Conservation (phyloP, 495 filamentous ascomycete species). For the Penicillium paradoxum region DNA sequence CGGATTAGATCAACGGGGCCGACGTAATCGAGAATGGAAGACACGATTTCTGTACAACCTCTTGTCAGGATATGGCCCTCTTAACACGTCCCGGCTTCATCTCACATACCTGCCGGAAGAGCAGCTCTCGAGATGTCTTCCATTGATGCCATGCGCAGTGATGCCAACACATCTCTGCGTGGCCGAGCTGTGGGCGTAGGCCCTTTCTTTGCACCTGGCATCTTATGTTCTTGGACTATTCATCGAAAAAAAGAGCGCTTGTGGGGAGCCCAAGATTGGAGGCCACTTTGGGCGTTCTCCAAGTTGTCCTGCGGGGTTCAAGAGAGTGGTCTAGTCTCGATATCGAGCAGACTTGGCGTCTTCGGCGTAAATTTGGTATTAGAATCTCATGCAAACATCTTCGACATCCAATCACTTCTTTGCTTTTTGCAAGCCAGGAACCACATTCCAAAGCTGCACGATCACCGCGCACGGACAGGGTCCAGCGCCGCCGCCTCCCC, state of each 20-base stretch:
- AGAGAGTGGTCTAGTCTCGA: not conserved
- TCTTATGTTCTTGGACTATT: constrained; percentile 31
- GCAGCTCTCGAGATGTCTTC: constrained; percentile 70
- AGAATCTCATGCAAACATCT: not conserved
- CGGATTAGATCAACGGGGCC: constrained; percentile 76
- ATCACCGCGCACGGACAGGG: constrained; percentile 3
- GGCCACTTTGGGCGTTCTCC: not conserved
- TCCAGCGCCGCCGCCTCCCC: constrained; percentile 4
- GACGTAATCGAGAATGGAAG: constrained; percentile 82
- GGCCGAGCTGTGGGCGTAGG: constrained; percentile 43
- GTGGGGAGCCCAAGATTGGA: constrained; percentile 2
- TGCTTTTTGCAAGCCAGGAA: not conserved
- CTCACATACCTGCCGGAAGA: constrained; percentile 67
- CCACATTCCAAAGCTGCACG: constrained; percentile 3
- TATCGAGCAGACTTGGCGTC: not conserved
- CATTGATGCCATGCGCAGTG: constrained; percentile 67
- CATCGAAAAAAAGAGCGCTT: constrained; percentile 24
- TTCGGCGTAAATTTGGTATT: not conserved
- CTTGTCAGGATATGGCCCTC: constrained; percentile 14
- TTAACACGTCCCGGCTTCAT: not conserved
- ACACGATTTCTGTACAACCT: constrained; percentile 66
- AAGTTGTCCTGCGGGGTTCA: constrained; percentile 1
- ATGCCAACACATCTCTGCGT: constrained; percentile 60
- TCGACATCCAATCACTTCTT: not conserved
- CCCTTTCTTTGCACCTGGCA: constrained; percentile 63